Evolutionary conservation across 2,329 filamentous ascomycete genomes (phyloP).

Genomic region (Tolypocladium capitatum): DNA sequence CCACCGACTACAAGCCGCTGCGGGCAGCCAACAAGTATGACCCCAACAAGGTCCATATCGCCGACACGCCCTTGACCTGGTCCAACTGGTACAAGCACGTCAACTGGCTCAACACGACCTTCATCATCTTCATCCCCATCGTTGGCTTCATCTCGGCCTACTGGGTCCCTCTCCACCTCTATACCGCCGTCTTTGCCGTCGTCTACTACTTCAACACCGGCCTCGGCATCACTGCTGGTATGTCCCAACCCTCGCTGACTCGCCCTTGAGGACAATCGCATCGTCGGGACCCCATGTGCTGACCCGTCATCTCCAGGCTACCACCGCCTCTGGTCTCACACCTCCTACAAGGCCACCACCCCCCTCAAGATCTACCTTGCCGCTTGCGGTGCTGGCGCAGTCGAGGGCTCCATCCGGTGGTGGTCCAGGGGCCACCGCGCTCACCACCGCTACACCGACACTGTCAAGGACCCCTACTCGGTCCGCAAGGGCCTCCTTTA

Average conservation of each 20-base stretch:
- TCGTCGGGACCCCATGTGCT: neutral
- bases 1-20: constrained; percentile 40
- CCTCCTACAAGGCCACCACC: constrained; percentile 63
- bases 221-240: constrained; percentile 66
- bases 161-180: constrained; percentile 61
- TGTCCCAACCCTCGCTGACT: constrained; percentile 11
- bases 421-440: constrained; percentile 79
- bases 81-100: constrained; percentile 85
- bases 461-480: constrained; percentile 82
- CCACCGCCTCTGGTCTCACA: constrained; percentile 74
- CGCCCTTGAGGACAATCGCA: too few species aligned
- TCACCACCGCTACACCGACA: constrained; percentile 86
- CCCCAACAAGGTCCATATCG: constrained; percentile 67
- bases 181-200: constrained; percentile 62
- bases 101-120: constrained; percentile 80
- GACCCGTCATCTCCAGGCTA: constrained; percentile 12
- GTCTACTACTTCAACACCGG: constrained; percentile 76
- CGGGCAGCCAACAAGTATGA: constrained; percentile 31
- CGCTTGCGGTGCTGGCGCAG: constrained; percentile 67
- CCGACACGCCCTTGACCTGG: constrained; percentile 66
- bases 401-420: constrained; percentile 79
- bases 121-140: constrained; percentile 68
- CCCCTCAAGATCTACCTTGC: constrained; percentile 75
- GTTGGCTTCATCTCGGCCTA: constrained; percentile 60
- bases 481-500: constrained; percentile 79